Base-by-base conservation (phyloP, 345 rosid species). In the Aquilaria sinensis region DNA sequence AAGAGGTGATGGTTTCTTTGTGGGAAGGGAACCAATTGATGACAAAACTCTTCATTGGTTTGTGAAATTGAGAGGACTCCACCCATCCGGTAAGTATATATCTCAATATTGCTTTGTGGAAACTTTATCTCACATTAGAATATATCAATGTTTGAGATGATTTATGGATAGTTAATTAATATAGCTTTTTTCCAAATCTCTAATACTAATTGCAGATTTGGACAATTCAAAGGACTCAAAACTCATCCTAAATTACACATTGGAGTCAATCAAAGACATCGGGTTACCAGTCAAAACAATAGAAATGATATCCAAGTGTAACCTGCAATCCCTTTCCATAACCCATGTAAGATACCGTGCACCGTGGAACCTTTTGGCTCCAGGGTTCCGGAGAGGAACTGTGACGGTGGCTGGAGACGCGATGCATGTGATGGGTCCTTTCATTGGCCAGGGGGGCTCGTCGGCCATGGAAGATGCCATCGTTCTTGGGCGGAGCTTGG, bases 401-500 rank as follows among this genome's bases (percentile, higher is more conserved):
- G 77, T 75, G 53, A 81, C 83, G 15, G 83, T 83, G 3, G 83
- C 85, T 1, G 81, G 92, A 16, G 23, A 16, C 23, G 23, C 23
- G 23, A 16, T 16, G 23, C 23, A 16, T 16, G 23, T 16, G 23
- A 16, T 16, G 23, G 23, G 23, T 16, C 43, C 43, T 8, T 37
- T 37, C 43, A 37, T 37, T 2, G 43, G 75, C 46, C 87, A 81
- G 46, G 89, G 85, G 0, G 87, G 85, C 56, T 77, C 80, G 0
- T 78, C 82, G 0, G 72, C 77, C 0, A 48, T 81, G 16, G 92
- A 86, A 65, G 88, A 83, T 56, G 81, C 83, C 0, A 62, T 81
- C 3, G 85, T 83, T 59, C 67, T 86, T 2, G 82, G 79, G 33
- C 70, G 86, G 54, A 77, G 83, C 73, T 61, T 76, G 62, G 68